Evolutionary conservation across 2,329 filamentous ascomycete species (phyloP).

Genomic region (Aspergillus glaucus): DNA sequence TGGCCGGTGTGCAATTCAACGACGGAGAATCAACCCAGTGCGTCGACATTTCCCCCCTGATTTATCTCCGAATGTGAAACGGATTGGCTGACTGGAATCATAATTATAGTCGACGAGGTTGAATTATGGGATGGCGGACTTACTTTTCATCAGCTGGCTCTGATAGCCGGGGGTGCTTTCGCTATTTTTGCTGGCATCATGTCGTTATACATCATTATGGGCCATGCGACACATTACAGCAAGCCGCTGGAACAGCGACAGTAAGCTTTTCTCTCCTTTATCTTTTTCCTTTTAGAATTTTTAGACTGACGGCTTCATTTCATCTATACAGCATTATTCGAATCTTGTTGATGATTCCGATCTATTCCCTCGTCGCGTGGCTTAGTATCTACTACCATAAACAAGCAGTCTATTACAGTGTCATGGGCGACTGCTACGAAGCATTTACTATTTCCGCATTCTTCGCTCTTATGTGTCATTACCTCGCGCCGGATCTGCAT

Average conservation of each 20-base stretch:
- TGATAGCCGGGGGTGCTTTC: constrained; percentile 50
- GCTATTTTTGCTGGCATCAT: constrained; percentile 46
- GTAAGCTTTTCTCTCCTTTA: constrained; percentile 29
- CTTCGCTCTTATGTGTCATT: constrained; percentile 75
- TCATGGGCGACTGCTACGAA: constrained; percentile 80
- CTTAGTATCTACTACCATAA: constrained; percentile 68
- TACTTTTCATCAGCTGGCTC: constrained; percentile 52
- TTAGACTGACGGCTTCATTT: constrained; percentile 2
- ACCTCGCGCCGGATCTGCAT: constrained; percentile 70
- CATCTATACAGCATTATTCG: constrained; percentile 62
- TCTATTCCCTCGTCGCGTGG: constrained; percentile 70
- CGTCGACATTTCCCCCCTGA: constrained; percentile 2
- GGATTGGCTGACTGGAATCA: constrained; percentile 4
- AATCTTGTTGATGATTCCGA: constrained; percentile 80
- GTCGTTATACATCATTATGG: constrained; percentile 49
- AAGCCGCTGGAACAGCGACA: constrained; percentile 56
- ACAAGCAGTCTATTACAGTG: constrained; percentile 72
- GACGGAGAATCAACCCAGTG: constrained; percentile 42
- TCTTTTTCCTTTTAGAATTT: not conserved
- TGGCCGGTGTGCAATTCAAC: constrained; percentile 49
- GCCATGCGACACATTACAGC: constrained; percentile 55
- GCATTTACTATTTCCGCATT: constrained; percentile 83
- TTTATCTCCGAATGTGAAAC: constrained; percentile 1
- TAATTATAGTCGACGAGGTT: constrained; percentile 38
- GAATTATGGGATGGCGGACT: constrained; percentile 47